Percentiles rank a stretch among this genome's conserved stretches.
These are phyloP conservation scores for Sporothrix protearum DNA, from an alignment of 2,329 filamentous ascomycete species.

Conservation along the genomic window DNA sequence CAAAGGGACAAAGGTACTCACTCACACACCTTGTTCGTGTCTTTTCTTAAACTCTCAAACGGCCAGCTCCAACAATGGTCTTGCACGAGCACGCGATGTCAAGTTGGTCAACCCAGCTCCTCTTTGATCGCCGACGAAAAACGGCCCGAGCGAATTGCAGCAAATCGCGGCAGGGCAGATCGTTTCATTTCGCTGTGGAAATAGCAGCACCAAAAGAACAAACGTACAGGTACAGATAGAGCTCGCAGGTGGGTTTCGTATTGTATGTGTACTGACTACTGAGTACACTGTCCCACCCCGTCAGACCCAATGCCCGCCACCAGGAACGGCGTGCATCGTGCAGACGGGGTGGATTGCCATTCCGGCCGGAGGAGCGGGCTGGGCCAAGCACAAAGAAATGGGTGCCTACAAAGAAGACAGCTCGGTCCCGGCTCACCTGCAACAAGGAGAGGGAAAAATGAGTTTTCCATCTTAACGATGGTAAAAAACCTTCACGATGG, in stretches of 20 bases:
- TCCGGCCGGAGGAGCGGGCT: neutral
- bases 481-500: neutral
- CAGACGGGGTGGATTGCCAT: neutral
- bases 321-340: neutral
- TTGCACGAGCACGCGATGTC: slow-evolving; percentile 14
- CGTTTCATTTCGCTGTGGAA: neutral
- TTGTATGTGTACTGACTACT: neutral
- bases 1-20: too few relatives aligned
- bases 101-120: neutral
- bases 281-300: neutral
- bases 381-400: neutral
- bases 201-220: neutral
- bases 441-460: neutral
- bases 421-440: neutral
- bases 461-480: too few relatives aligned
- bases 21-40: neutral
- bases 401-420: neutral
- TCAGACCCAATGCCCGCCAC: neutral
- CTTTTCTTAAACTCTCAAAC: neutral
- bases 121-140: neutral
- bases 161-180: neutral
- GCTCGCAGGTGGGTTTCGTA: too few relatives aligned
- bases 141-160: neutral
- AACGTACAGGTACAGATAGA: neutral
- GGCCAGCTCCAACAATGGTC: slow-evolving; percentile 12